Percentiles rank a stretch among this genome's conserved stretches.
phyloP scores from a whole-genome alignment of 169 alveolate species.

The Plasmodium ovale region DNA sequence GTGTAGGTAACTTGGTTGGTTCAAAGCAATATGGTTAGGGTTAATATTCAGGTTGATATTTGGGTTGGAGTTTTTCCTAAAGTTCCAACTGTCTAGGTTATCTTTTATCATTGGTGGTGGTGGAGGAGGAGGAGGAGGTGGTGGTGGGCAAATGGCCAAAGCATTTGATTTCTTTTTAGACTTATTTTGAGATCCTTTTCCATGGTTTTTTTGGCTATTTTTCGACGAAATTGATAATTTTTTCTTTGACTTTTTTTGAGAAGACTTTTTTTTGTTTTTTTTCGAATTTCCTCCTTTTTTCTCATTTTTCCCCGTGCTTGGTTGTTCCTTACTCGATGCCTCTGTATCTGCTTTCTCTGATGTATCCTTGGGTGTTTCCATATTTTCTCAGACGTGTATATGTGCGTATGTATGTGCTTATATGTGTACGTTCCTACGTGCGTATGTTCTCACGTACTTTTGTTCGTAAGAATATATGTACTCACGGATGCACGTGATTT shows the following conservation, averaged over 20 bases:
- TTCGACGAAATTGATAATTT: constrained; percentile 29
- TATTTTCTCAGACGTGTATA: background rate
- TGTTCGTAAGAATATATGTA: background rate
- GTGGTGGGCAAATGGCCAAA: constrained; percentile 23
- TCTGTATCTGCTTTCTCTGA: constrained; percentile 27
- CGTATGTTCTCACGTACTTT: background rate
- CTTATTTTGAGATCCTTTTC: constrained; percentile 8
- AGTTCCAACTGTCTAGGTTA: constrained; percentile 16
- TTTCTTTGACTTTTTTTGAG: constrained; percentile 25
- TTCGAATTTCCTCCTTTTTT: constrained; percentile 18
- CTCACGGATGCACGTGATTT: too few relatives aligned
- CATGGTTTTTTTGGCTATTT: constrained; percentile 27
- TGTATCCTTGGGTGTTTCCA: constrained; percentile 42
- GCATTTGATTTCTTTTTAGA: constrained; percentile 10
- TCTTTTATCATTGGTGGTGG: constrained; percentile 39
- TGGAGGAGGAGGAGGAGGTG: constrained; percentile 65
- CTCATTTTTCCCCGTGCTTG: constrained; percentile 24
- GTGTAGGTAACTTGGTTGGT: constrained; percentile 5
- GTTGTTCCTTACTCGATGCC: constrained; percentile 8
- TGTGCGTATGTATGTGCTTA: background rate
- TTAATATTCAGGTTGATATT: background rate
- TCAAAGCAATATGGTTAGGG: constrained; percentile 3
- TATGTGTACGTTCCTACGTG: background rate
- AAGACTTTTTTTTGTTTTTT: constrained; percentile 24
- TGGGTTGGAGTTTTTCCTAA: background rate